Percentiles rank a stretch among this genome's conserved stretches.
Conservation (phyloP, 768 basidiomycete species). For the Porphyrellus cyaneotinctus region DNA sequence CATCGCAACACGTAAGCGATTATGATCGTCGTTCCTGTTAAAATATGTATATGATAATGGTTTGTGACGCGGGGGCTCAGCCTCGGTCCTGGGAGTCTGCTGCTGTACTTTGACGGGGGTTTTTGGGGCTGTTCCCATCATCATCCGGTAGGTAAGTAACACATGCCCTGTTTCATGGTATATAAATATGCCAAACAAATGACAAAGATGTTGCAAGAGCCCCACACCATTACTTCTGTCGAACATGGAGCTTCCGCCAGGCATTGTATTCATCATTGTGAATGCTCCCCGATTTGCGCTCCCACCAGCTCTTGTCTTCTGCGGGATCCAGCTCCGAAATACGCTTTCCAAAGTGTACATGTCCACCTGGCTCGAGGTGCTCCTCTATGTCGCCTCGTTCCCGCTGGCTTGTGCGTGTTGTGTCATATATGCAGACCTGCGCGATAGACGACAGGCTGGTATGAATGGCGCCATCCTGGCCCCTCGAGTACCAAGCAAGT, state of each 20-base stretch:
- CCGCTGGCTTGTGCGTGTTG: conserved; percentile 17
- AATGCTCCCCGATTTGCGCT: conserved; percentile 24
- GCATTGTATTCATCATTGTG: conserved; percentile 25
- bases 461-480: conserved; percentile 30
- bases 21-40: not conserved
- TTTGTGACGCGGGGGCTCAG: too few relatives aligned
- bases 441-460: conserved; percentile 12
- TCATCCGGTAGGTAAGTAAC: not conserved
- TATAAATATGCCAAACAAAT: conserved; percentile 2
- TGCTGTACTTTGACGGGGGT: not conserved
- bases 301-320: conserved; percentile 17
- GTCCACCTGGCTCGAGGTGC: conserved; percentile 15
- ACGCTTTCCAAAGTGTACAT: conserved; percentile 4
- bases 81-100: not conserved
- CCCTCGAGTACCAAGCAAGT: conserved; percentile 31
- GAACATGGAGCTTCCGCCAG: conserved; percentile 33
- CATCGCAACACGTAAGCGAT: not conserved
- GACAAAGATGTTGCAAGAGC: too few relatives aligned
- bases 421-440: conserved; percentile 11
- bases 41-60: not conserved
- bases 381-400: conserved; percentile 23
- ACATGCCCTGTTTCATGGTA: conserved; percentile 5
- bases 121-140: not conserved
- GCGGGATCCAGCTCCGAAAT: conserved; percentile 10
- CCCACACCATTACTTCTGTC: not conserved